Percentiles rank a stretch among this genome's conserved stretches.
phyloP scores from a whole-genome alignment of 352 stramenopile species.

The Pythium sukuiense region DNA sequence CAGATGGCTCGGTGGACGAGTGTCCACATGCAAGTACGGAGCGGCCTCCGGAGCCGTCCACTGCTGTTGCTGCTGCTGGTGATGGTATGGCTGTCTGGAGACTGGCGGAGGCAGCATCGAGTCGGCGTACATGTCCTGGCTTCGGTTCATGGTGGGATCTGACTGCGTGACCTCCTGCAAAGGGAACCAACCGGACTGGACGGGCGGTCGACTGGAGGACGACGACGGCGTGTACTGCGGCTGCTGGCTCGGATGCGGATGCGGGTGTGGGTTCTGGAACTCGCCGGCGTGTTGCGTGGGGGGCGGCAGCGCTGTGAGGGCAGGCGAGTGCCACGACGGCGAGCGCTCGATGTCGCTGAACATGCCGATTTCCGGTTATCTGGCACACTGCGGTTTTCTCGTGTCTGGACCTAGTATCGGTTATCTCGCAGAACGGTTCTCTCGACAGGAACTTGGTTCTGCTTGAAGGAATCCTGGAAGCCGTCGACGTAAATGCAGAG shows the following conservation, averaged over 20 bases:
- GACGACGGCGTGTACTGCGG: conserved; percentile 8
- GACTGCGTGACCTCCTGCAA: conserved; percentile 29
- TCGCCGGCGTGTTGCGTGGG: conserved; percentile 1
- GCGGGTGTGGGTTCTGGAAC: conserved; percentile 7
- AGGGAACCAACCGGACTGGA: conserved; percentile 58
- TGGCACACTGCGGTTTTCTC: conserved; percentile 3
- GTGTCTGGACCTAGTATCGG: background rate
- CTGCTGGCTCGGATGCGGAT: conserved; percentile 6
- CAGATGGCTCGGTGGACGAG: background rate
- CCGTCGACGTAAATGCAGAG: background rate
- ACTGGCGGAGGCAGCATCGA: conserved; percentile 14
- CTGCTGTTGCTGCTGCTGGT: conserved; percentile 7
- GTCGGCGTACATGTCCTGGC: conserved; percentile 20
- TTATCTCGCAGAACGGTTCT: conserved; percentile 1
- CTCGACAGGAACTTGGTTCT: background rate
- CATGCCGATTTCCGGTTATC: conserved; percentile 2
- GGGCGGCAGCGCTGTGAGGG: background rate
- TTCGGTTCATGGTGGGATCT: conserved; percentile 18
- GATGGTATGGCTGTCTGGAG: conserved; percentile 4
- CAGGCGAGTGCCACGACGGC: conserved; percentile 23
- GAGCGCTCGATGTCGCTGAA: conserved; percentile 33
- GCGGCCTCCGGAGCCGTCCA: background rate
- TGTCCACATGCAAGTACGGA: background rate
- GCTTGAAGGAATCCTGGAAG: background rate
- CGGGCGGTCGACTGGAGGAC: conserved; percentile 15